Evolutionary conservation across 306 rosid species (phyloP), one percentile per base, ranked within the genome.

Genomic region (Quercus dentata): DNA sequence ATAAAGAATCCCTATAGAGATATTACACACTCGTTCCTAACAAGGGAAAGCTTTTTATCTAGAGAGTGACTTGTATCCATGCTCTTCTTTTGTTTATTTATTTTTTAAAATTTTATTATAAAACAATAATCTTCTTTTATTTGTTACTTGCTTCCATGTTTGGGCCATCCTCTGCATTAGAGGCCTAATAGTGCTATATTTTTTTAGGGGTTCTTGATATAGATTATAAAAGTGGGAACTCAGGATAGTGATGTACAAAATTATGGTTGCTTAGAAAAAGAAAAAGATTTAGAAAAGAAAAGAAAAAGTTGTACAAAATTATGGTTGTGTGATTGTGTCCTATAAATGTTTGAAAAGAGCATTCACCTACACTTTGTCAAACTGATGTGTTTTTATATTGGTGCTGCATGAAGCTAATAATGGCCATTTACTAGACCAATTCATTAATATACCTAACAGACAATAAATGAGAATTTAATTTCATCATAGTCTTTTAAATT

Each of bases 301-400:
- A n/a, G n/a, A n/a, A n/a, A n/a, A 46, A 2, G 14, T 61, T 61
- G 74, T 74, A 17, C 18, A 51, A 79, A 74, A 76, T 71, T 79
- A 41, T 46, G 61, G 87, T 76, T 76, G 17, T 13, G 54, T 49
- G 14, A 49, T 49, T 49, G 83, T 75, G 69, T 65, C 76, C 55
- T 79, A 86, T 83, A 83, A 86, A 83, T 82, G 86, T 83, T 82
- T 81, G 88, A 83, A 83, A 88, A 77, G 79, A 81, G 87, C 87
- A 77, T 73, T 85, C 87, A 87, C 81, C 90, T 77, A 80, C 75
- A 81, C 73, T 13, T 82, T 80, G 87, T 80, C 85, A 81, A 82
- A 83, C 73, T 78, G 87, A 74, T 76, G 76, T 30, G 76, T 75
- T 83, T 88, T 88, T 79, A 86, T 88, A 84, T 88, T 81, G 87